Percentiles rank a stretch among this genome's conserved stretches.
Evolutionary conservation across 2,329 filamentous ascomycete genomes (phyloP).

Genomic region (Bipolaris victoriae): DNA sequence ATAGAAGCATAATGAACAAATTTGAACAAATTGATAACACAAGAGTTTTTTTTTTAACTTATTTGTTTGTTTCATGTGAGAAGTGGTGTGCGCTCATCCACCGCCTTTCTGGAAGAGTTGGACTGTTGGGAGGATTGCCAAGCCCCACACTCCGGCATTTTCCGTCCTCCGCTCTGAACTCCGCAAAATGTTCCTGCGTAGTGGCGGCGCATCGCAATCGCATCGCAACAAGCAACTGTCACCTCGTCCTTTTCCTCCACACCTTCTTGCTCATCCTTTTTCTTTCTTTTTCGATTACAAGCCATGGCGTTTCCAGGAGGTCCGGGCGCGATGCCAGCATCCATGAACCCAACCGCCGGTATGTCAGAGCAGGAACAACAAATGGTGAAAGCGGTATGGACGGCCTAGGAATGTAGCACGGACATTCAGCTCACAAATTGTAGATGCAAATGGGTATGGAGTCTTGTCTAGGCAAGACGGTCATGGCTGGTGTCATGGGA

Average conservation of each 20-base stretch:
- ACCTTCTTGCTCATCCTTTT: background rate
- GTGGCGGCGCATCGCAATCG: constrained; percentile 18
- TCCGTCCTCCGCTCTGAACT: constrained; percentile 43
- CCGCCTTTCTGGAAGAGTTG: background rate
- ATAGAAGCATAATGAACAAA: constrained; percentile 17
- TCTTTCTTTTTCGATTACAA: background rate
- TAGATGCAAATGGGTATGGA: constrained; percentile 88
- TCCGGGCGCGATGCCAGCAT: constrained; percentile 30
- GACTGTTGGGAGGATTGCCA: constrained; percentile 17
- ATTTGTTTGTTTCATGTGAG: background rate
- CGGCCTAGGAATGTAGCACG: background rate
- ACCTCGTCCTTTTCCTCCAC: background rate
- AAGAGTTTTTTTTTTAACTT: background rate
- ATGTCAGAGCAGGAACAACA: constrained; percentile 55
- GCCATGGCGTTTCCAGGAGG: constrained; percentile 43
- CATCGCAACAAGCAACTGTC: constrained; percentile 14
- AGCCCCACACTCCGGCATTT: constrained; percentile 27
- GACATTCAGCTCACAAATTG: background rate
- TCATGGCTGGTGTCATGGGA: constrained; percentile 89
- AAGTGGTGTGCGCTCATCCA: background rate
- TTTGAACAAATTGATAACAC: constrained; percentile 4
- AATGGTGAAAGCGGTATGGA: constrained; percentile 56
- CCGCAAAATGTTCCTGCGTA: constrained; percentile 39
- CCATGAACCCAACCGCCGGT: constrained; percentile 45
- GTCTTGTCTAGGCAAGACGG: constrained; percentile 86